Percentiles rank a stretch among this genome's conserved stretches.
Conservation (phyloP, 345 rosid genomes). For the Eucalyptus microcorys region DNA sequence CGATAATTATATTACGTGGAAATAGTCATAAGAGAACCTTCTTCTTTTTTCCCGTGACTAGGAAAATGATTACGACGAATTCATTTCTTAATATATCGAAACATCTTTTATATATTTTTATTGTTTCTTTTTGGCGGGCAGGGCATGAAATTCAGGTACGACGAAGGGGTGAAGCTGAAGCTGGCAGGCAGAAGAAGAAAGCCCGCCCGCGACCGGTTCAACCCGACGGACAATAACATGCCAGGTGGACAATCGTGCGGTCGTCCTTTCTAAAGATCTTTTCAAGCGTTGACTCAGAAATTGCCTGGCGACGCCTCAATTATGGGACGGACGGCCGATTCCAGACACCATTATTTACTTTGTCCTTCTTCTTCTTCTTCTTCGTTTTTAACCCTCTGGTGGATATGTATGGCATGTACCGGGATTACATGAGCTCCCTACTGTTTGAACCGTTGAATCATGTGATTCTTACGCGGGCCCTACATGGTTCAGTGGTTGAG, state of each 20-base stretch:
- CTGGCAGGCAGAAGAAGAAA: not conserved
- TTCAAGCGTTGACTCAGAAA: not conserved
- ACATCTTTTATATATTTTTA: not conserved
- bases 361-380: not conserved
- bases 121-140: not conserved
- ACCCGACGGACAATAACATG: not conserved
- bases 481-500: not conserved
- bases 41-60: not conserved
- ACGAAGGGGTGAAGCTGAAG: not conserved
- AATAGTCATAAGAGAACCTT: not conserved
- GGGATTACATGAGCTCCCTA: not conserved
- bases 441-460: not conserved
- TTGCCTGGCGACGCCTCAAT: not conserved
- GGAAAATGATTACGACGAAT: not conserved
- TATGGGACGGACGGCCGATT: not conserved
- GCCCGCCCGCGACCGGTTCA: not conserved
- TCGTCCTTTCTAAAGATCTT: not conserved
- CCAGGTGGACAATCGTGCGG: not conserved
- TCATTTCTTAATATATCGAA: not conserved
- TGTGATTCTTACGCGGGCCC: not conserved
- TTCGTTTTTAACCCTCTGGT: not conserved
- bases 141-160: not conserved
- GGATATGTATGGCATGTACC: not conserved
- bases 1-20: not conserved
- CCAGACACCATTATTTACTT: not conserved